phyloP scores from a whole-genome alignment of 2,329 filamentous ascomycete genomes.

The Aspergillus bombycis region DNA sequence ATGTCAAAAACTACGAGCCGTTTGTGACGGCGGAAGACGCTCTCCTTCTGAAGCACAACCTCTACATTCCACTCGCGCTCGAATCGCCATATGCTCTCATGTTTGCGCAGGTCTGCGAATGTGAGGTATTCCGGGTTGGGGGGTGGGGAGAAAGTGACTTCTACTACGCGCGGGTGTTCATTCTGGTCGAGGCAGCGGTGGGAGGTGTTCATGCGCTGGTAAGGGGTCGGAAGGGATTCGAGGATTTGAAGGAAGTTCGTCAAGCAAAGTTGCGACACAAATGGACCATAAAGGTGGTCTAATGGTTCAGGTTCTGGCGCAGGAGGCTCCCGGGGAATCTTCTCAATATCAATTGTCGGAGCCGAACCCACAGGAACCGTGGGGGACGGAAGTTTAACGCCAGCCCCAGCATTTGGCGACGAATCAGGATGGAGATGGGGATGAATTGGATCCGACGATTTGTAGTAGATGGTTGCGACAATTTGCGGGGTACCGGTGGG shows the following conservation, averaged over 20 bases:
- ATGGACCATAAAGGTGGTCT: constrained; percentile 59
- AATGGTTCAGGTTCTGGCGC: constrained; percentile 57
- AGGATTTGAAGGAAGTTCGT: constrained; percentile 59
- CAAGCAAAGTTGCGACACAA: constrained; percentile 58
- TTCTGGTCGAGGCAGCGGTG: constrained; percentile 53
- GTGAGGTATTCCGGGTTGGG: constrained; percentile 52
- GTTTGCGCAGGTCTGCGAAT: constrained; percentile 72
- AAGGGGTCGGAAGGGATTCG: constrained; percentile 52
- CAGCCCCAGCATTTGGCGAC: constrained; percentile 38
- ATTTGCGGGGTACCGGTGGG: constrained; percentile 46
- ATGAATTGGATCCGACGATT: constrained; percentile 46
- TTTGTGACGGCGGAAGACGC: constrained; percentile 75
- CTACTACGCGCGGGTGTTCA: constrained; percentile 54
- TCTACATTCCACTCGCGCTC: constrained; percentile 90
- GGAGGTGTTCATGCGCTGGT: constrained; percentile 52
- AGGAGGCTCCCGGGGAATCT: constrained; percentile 58
- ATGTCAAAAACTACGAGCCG: constrained; percentile 95
- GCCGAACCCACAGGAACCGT: constrained; percentile 50
- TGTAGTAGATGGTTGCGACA: constrained; percentile 55
- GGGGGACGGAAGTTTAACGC: constrained; percentile 45
- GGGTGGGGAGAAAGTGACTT: constrained; percentile 56
- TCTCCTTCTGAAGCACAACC: constrained; percentile 74
- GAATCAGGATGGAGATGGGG: constrained; percentile 54
- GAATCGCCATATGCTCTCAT: constrained; percentile 81
- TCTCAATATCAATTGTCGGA: constrained; percentile 54